A percentile compares a stretch with the other conserved stretches of the same genome.
Conservation (phyloP, 257 asterid genomes). For the Craterostigma plantagineum region DNA sequence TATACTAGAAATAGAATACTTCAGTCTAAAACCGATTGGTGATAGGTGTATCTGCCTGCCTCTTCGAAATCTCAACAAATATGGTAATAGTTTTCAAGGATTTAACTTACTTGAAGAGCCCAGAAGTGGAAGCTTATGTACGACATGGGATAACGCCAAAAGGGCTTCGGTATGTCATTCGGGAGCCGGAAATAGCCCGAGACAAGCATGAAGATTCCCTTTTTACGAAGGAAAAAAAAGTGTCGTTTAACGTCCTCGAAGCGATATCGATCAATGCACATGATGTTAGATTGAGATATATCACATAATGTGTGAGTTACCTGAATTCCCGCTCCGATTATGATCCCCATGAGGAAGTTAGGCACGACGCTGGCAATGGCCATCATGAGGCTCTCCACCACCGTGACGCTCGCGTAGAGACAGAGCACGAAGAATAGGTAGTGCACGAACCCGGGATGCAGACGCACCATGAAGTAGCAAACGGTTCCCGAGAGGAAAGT, state of each 20-base stretch:
- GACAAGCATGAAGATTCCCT: slow-evolving; percentile 95
- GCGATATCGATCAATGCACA: too few species aligned
- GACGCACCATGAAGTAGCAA: slow-evolving; percentile 91
- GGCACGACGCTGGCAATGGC: slow-evolving; percentile 93
- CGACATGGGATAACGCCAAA: slow-evolving; percentile 98
- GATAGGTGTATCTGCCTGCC: too few species aligned
- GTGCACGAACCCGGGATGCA: slow-evolving; percentile 73
- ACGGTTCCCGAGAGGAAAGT: slow-evolving; percentile 74
- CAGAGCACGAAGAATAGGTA: slow-evolving; percentile 70
- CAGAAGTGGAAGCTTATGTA: slow-evolving; percentile 96
- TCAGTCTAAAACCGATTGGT: too few species aligned
- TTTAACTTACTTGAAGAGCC: slow-evolving; percentile 97
- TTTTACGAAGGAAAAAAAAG: too few species aligned
- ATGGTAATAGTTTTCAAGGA: too few species aligned
- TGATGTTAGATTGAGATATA: too few species aligned
- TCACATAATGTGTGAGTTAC: too few species aligned
- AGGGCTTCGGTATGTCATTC: slow-evolving; percentile 83
- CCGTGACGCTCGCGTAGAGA: slow-evolving; percentile 84
- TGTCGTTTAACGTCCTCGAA: too few species aligned
- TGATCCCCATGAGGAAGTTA: slow-evolving; percentile 94
- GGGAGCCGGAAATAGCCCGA: slow-evolving; percentile 96
- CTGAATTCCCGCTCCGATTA: slow-evolving; percentile 98
- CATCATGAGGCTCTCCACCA: slow-evolving; percentile 99
- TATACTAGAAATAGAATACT: too few species aligned
- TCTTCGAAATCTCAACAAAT: too few species aligned